Evolutionary conservation across 371 early-diverging fungal species (phyloP).

Genomic region (Apophysomyces trapeziformis): DNA sequence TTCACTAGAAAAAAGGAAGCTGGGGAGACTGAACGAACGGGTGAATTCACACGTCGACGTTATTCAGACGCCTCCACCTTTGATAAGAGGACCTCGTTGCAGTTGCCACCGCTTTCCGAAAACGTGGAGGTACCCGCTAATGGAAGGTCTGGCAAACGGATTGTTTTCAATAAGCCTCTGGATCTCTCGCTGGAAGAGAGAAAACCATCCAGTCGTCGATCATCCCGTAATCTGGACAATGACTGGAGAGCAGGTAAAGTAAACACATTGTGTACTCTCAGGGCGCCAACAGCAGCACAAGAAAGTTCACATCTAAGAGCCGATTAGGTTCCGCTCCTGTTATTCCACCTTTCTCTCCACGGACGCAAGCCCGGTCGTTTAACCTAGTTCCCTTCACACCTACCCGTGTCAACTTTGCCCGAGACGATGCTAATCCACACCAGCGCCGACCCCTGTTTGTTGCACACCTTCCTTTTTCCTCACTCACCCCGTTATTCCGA

Average conservation of each 20-base stretch:
- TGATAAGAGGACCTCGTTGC: conserved; percentile 33
- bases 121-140: conserved; percentile 19
- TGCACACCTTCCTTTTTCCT: conserved; percentile 60
- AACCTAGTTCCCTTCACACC: conserved; percentile 51
- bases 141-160: conserved; percentile 19
- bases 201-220: conserved; percentile 27
- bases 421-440: conserved; percentile 50
- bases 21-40: conserved; percentile 13
- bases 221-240: conserved; percentile 40
- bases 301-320: neutral
- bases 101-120: conserved; percentile 34
- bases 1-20: conserved; percentile 17
- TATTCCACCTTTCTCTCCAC: conserved; percentile 17
- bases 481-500: conserved; percentile 51
- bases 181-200: conserved; percentile 22
- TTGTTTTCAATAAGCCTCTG: conserved; percentile 40
- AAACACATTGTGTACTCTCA: neutral
- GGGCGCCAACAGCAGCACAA: neutral
- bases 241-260: conserved; percentile 40
- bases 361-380: conserved; percentile 29
- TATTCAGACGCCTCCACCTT: conserved; percentile 37
- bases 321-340: conserved; percentile 18
- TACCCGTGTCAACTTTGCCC: conserved; percentile 42
- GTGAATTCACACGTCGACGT: conserved; percentile 24
- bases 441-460: conserved; percentile 57